Evolutionary conservation across 441 rosid species (phyloP).

Genomic region (Jatropha multifida): DNA sequence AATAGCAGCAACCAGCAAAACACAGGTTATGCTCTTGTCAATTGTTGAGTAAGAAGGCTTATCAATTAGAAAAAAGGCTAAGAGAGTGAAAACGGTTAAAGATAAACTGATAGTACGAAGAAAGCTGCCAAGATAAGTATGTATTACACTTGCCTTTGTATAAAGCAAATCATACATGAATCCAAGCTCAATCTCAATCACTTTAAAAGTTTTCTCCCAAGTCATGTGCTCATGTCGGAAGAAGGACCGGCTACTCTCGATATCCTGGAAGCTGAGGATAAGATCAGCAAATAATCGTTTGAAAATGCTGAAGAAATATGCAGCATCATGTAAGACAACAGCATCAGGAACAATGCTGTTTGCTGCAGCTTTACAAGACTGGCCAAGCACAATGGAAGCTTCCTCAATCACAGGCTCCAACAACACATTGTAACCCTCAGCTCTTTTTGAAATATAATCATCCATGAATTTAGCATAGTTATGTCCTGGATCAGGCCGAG

Average conservation of each 20-base stretch:
- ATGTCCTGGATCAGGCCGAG: conserved; percentile 28
- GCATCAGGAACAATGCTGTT: not conserved
- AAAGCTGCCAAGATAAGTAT: conserved; percentile 13
- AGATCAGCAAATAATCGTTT: conserved; percentile 39
- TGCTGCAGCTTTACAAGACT: not conserved
- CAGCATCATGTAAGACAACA: conserved; percentile 4
- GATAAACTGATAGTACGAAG: conserved; percentile 28
- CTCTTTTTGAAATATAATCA: not conserved
- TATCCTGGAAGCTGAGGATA: conserved; percentile 32
- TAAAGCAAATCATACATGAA: conserved; percentile 31
- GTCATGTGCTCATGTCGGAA: conserved; percentile 18
- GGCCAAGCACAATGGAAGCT: not conserved
- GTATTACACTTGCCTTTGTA: conserved; percentile 26
- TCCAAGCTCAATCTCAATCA: conserved; percentile 35
- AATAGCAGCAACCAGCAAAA: conserved; percentile 24
- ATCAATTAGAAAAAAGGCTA: conserved; percentile 14
- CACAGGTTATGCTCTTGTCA: conserved; percentile 6
- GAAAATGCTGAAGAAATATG: conserved; percentile 10
- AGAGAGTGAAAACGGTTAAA: not conserved
- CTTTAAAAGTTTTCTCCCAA: conserved; percentile 12
- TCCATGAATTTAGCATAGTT: conserved; percentile 15
- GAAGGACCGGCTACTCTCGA: conserved; percentile 15
- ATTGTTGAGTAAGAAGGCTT: not conserved
- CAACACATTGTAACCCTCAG: conserved; percentile 22
- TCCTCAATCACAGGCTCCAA: conserved; percentile 14